Percentiles rank a stretch among this genome's conserved stretches.
These are phyloP conservation scores for Eragrostis nindensis DNA, from an alignment of 176 grass and related monocot genomes.

Conservation along the genomic window DNA sequence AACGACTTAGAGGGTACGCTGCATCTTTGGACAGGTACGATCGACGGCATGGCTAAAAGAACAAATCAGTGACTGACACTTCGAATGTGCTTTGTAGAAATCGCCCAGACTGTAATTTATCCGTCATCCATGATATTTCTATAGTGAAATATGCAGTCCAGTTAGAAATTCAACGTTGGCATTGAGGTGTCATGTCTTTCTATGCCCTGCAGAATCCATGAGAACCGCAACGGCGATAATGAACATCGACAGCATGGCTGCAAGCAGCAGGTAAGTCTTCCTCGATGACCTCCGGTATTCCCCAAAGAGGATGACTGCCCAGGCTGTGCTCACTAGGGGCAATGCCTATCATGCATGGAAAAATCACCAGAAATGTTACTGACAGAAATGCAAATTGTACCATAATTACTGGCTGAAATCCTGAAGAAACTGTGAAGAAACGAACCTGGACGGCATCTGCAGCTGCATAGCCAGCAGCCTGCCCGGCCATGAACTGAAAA, in stretches of 20 bases:
- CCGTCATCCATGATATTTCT: no score
- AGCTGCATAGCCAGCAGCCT: conserved; percentile 72
- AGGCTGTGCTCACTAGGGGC: conserved; percentile 53
- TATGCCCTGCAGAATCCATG: conserved; percentile 64
- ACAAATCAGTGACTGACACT: no score
- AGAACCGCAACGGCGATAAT: conserved; percentile 52
- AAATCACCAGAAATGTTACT: background rate
- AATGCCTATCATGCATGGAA: conserved; percentile 25
- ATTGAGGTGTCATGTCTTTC: conserved; percentile 15
- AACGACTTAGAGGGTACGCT: no score
- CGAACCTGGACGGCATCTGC: conserved; percentile 71
- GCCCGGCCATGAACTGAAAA: conserved; percentile 39
- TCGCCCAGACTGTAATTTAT: no score
- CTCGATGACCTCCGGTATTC: conserved; percentile 49
- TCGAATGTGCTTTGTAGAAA: no score
- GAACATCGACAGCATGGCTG: conserved; percentile 59
- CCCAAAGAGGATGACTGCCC: conserved; percentile 44
- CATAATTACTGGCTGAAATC: background rate
- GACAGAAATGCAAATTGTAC: background rate
- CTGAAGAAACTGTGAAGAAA: no score
- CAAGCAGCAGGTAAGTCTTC: conserved; percentile 53
- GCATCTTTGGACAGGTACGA: no score
- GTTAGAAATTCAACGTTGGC: no score
- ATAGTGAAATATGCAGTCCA: no score
- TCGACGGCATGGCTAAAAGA: no score